These are phyloP conservation scores for Spinacia oleracea DNA, from an alignment of 179 eudicot genomes.

Conservation along the genomic window DNA sequence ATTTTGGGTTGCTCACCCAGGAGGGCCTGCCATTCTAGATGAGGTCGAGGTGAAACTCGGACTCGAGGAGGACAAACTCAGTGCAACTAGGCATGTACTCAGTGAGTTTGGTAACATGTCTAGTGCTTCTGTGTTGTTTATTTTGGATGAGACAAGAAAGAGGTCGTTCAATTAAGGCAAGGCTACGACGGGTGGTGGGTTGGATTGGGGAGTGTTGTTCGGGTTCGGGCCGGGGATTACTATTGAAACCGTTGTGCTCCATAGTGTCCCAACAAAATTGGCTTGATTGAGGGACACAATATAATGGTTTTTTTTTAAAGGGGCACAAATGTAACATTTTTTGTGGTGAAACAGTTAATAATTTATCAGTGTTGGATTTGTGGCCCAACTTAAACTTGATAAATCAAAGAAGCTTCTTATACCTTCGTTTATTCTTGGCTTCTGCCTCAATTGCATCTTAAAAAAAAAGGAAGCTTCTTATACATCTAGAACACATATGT, in stretches of 20 bases:
- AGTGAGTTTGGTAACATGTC: conserved; percentile 11
- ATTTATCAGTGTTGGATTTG: too few species aligned
- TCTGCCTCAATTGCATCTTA: too few species aligned
- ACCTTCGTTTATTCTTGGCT: too few species aligned
- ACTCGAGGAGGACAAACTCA: neutral
- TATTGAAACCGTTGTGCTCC: conserved; percentile 5
- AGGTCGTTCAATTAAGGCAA: conserved; percentile 4
- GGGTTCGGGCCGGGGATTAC: conserved; percentile 9
- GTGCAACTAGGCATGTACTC: conserved; percentile 6
- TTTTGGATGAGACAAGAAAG: conserved; percentile 4
- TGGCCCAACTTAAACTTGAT: too few species aligned
- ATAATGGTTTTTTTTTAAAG: too few species aligned
- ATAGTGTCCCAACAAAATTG: neutral
- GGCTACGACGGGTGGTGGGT: conserved; percentile 1
- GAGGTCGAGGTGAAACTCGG: neutral
- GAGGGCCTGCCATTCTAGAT: conserved; percentile 1
- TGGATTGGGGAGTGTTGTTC: conserved; percentile 5
- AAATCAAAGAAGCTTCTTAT: too few species aligned
- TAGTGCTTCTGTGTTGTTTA: conserved; percentile 1
- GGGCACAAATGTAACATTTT: too few species aligned
- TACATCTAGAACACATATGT: too few species aligned
- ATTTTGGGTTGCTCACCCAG: conserved; percentile 1
- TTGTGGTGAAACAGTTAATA: too few species aligned
- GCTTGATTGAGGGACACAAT: neutral
- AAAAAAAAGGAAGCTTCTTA: too few species aligned